Evolutionary conservation across 352 stramenopile genomes (phyloP).

Genomic region (Phytopythium litorale): DNA sequence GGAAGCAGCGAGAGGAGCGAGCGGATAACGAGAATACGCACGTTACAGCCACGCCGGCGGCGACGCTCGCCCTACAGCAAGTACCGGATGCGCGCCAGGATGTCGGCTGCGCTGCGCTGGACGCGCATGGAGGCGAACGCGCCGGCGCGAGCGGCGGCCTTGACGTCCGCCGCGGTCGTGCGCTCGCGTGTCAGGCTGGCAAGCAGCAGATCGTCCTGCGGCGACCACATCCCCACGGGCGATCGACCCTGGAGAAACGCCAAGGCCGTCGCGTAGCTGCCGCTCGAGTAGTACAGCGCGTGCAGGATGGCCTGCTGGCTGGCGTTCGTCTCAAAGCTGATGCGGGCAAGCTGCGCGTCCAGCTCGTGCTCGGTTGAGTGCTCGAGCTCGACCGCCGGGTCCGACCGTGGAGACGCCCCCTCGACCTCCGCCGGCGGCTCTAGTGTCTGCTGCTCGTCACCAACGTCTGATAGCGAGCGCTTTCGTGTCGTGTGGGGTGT

Average conservation of each 20-base stretch:
- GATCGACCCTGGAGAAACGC: slow-evolving; percentile 31
- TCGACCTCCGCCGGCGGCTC: not conserved
- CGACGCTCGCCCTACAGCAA: slow-evolving; percentile 41
- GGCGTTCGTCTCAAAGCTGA: slow-evolving; percentile 33
- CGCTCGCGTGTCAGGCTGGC: slow-evolving; percentile 14
- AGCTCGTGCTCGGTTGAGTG: slow-evolving; percentile 22
- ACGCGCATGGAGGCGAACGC: slow-evolving; percentile 39
- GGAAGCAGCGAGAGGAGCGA: not conserved
- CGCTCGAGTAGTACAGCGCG: slow-evolving; percentile 41
- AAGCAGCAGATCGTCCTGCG: slow-evolving; percentile 49
- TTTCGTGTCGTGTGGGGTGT: not conserved
- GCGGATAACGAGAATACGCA: not conserved
- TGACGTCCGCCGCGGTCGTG: slow-evolving; percentile 14
- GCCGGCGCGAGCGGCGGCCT: slow-evolving; percentile 21
- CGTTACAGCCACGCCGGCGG: not conserved
- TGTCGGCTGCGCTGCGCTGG: slow-evolving; percentile 28
- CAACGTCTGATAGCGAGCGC: not conserved
- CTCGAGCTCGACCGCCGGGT: slow-evolving; percentile 2
- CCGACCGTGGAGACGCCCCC: not conserved
- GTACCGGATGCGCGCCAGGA: slow-evolving; percentile 51
- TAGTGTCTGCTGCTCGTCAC: not conserved
- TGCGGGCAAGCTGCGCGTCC: slow-evolving; percentile 22
- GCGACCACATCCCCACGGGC: slow-evolving; percentile 36
- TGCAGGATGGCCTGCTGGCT: slow-evolving; percentile 21
- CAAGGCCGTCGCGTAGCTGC: slow-evolving; percentile 21